Conservation (phyloP, 352 stramenopile genomes). For the Pythium plurisporium region DNA sequence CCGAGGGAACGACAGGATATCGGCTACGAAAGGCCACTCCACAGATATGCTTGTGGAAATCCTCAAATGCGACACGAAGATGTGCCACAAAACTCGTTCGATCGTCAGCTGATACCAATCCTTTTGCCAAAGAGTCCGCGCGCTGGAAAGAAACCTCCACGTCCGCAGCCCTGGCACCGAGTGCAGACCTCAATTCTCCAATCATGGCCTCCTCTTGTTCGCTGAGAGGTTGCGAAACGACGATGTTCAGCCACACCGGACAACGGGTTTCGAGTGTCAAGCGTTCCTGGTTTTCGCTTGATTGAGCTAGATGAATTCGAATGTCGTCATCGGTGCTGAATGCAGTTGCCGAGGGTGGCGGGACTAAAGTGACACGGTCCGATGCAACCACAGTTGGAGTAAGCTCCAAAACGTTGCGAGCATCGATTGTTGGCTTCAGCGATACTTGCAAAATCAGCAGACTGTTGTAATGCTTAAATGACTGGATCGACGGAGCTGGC, state of each 20-base stretch:
- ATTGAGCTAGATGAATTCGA: not conserved
- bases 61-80: constrained; percentile 7
- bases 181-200: not conserved
- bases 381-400: constrained; percentile 3
- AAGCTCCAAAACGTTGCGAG: not conserved
- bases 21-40: constrained; percentile 15
- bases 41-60: constrained; percentile 17
- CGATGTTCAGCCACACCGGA: constrained; percentile 6
- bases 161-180: constrained; percentile 4
- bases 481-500: not conserved
- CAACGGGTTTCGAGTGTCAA: constrained; percentile 4
- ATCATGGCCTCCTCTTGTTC: constrained; percentile 12
- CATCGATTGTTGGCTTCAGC: constrained; percentile 7
- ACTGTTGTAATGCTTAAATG: not conserved
- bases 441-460: constrained; percentile 3
- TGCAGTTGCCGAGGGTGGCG: not conserved
- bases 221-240: constrained; percentile 11
- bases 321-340: not conserved
- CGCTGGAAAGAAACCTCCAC: constrained; percentile 13
- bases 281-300: not conserved
- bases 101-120: constrained; percentile 6
- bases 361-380: not conserved
- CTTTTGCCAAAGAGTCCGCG: constrained; percentile 6
- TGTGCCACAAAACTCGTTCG: not conserved
- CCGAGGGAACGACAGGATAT: constrained; percentile 17